phyloP scores from a whole-genome alignment of 768 basidiomycete species.

The Lactarius quietus region DNA sequence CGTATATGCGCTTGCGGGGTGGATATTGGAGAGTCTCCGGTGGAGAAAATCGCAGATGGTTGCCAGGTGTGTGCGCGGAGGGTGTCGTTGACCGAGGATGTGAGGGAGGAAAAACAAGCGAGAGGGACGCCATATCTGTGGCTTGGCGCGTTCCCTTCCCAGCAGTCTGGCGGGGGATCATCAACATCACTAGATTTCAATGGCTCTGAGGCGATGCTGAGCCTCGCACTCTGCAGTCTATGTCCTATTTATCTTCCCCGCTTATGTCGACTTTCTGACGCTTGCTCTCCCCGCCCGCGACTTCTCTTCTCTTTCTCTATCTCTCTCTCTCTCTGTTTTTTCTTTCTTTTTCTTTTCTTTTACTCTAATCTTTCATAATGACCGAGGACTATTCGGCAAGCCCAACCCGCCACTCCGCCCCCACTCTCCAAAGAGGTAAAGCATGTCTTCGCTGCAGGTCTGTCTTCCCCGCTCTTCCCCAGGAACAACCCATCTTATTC shows the following conservation, averaged over 20 bases:
- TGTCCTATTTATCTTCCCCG: slow-evolving; percentile 27
- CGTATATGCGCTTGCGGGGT: not conserved
- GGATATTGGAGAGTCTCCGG: not conserved
- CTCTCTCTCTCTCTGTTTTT: slow-evolving; percentile 2
- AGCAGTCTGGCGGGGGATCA: slow-evolving; percentile 7
- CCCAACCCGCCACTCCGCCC: slow-evolving; percentile 21
- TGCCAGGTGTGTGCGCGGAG: not conserved
- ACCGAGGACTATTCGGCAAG: slow-evolving; percentile 22
- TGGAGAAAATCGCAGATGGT: not conserved
- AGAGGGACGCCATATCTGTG: not conserved
- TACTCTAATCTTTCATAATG: slow-evolving; percentile 26
- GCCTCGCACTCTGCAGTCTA: slow-evolving; percentile 10
- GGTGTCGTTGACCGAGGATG: not conserved
- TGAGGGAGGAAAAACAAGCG: not conserved
- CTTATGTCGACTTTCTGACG: slow-evolving; percentile 22
- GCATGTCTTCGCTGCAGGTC: slow-evolving; percentile 29
- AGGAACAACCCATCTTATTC: slow-evolving; percentile 1
- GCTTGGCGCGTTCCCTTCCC: slow-evolving; percentile 2
- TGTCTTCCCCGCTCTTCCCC: not conserved
- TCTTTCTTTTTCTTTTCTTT: slow-evolving; percentile 13
- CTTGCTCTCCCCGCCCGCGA: slow-evolving; percentile 15
- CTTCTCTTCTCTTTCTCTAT: slow-evolving; percentile 12
- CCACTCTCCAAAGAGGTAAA: slow-evolving; percentile 27
- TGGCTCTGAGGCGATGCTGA: slow-evolving; percentile 15
- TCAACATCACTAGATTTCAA: slow-evolving; percentile 13